Evolutionary conservation across 2,329 filamentous ascomycete genomes (phyloP).

Genomic region (Alternaria brassicae): DNA sequence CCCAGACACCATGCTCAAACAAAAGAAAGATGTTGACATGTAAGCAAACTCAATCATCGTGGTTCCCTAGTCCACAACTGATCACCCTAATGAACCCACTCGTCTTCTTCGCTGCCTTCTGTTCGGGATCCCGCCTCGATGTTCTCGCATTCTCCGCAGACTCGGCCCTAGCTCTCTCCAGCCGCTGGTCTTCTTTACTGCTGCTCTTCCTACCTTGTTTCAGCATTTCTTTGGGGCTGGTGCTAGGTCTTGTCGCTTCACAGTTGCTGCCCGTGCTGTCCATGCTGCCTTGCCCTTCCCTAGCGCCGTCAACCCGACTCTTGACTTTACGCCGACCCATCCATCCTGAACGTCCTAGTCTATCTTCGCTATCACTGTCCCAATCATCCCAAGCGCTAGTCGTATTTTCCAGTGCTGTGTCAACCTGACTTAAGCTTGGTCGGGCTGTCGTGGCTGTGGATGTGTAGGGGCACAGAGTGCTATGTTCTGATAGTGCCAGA

Average conservation of each 20-base stretch:
- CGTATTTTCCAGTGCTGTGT: slow-evolving; percentile 38
- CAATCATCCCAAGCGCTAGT: slow-evolving; percentile 49
- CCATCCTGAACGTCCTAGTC: slow-evolving; percentile 39
- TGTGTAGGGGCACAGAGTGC: slow-evolving; percentile 32
- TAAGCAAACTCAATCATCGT: not conserved
- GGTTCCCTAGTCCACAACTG: slow-evolving; percentile 40
- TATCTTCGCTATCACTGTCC: slow-evolving; percentile 43
- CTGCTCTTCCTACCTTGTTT: not conserved
- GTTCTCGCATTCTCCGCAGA: slow-evolving; percentile 3
- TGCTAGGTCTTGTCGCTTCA: slow-evolving; percentile 5
- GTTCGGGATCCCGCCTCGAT: slow-evolving; percentile 7
- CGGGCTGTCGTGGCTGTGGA: slow-evolving; percentile 23
- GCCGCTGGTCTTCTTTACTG: slow-evolving; percentile 14
- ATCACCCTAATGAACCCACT: slow-evolving; percentile 43
- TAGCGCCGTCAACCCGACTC: slow-evolving; percentile 8
- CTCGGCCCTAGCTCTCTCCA: slow-evolving; percentile 7
- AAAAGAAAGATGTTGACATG: not conserved
- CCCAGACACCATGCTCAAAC: not conserved
- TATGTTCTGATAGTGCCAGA: slow-evolving; percentile 39
- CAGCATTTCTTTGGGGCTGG: not conserved
- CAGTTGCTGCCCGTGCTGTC: slow-evolving; percentile 21
- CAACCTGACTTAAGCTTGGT: slow-evolving; percentile 29
- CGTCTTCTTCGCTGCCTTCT: slow-evolving; percentile 21
- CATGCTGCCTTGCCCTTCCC: slow-evolving; percentile 22
- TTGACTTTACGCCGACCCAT: slow-evolving; percentile 20